These are phyloP conservation scores for Ophiostoma sp. DNA, from an alignment of 2,329 filamentous ascomycete species.

Conservation along the genomic window DNA sequence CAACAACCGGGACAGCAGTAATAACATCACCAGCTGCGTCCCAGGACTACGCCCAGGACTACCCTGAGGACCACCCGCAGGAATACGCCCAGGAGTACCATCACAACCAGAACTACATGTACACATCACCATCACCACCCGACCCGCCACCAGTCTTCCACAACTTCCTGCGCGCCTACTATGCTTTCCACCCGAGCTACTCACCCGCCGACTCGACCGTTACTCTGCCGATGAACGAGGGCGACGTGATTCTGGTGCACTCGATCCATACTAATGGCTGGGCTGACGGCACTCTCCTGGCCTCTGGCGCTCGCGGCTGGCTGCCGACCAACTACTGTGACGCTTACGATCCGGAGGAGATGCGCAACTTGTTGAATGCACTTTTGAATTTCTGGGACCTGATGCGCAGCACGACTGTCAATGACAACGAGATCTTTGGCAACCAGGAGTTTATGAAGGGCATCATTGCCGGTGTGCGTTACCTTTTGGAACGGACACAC, in stretches of 20 bases:
- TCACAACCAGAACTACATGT: constrained; percentile 21
- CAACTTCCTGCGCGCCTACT: constrained; percentile 93
- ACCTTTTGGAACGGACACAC: constrained; percentile 81
- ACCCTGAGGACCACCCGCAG: constrained; percentile 14
- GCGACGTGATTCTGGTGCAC: constrained; percentile 90
- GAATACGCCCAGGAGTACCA: constrained; percentile 17
- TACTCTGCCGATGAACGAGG: constrained; percentile 83
- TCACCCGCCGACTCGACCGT: constrained; percentile 80
- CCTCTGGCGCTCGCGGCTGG: constrained; percentile 88
- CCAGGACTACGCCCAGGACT: neutral
- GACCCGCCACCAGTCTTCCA: constrained; percentile 70
- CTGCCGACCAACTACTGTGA: constrained; percentile 98
- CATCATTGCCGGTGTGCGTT: constrained; percentile 89
- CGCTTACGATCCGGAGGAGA: constrained; percentile 84
- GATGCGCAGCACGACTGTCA: constrained; percentile 73
- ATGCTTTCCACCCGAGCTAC: constrained; percentile 81
- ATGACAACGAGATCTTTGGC: constrained; percentile 75
- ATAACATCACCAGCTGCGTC: neutral
- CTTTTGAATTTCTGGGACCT: constrained; percentile 92
- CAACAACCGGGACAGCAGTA: neutral
- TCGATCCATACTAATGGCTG: constrained; percentile 98
- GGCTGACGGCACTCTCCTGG: constrained; percentile 90
- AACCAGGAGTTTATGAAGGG: constrained; percentile 94
- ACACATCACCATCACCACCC: constrained; percentile 45
- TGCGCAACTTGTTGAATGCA: constrained; percentile 80